phyloP scores from a whole-genome alignment of 129 eudicot genomes.

The Apium graveolens region DNA sequence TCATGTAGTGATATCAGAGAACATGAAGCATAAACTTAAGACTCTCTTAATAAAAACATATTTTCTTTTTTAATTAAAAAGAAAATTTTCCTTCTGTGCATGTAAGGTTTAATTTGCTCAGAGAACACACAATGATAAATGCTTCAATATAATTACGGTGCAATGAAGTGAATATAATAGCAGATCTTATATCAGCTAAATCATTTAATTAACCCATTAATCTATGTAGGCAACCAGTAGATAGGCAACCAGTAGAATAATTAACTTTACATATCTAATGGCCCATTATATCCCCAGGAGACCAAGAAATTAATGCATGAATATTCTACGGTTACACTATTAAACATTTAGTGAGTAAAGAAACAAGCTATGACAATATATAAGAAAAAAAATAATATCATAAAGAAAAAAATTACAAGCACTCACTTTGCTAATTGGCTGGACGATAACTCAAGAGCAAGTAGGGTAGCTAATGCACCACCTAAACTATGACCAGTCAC shows the following conservation, averaged over 20 bases:
- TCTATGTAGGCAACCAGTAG: background rate
- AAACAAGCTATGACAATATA: background rate
- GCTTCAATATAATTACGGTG: background rate
- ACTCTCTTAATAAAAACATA: background rate
- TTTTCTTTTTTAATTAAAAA: background rate
- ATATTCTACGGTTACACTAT: background rate
- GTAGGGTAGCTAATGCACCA: constrained; percentile 95
- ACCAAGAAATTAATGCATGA: background rate
- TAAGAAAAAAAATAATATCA: background rate
- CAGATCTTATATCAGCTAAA: background rate
- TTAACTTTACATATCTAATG: background rate
- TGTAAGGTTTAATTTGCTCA: background rate
- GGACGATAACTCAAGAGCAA: constrained; percentile 93
- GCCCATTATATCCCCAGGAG: background rate
- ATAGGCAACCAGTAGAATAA: background rate
- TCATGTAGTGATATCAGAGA: background rate
- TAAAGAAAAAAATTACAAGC: background rate
- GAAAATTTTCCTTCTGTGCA: background rate
- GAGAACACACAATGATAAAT: background rate
- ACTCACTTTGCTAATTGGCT: constrained; percentile 88
- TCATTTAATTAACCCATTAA: background rate
- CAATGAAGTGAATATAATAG: background rate
- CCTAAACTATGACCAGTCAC: constrained; percentile 98
- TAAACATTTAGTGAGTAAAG: background rate
- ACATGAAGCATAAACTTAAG: background rate